Conservation (phyloP, 345 rosid species). For the Pseudoturritis turrita region DNA sequence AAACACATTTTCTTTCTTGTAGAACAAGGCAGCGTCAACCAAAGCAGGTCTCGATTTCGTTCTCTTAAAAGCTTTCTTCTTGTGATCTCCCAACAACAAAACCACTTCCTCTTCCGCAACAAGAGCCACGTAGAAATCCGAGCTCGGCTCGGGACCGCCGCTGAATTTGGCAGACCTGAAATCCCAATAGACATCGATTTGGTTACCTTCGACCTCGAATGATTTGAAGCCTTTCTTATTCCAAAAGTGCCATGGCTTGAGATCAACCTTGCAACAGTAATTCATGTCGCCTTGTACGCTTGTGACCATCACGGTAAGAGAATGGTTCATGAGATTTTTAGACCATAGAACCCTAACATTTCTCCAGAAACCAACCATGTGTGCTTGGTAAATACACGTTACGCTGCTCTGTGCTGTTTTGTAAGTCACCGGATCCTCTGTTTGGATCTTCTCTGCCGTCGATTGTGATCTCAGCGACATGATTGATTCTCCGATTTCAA, state of each 20-base stretch:
- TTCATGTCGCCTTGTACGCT: constrained; percentile 47
- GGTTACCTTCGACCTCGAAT: constrained; percentile 52
- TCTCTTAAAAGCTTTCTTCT: constrained; percentile 78
- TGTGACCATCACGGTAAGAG: constrained; percentile 48
- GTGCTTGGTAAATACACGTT: constrained; percentile 57
- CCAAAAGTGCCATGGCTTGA: constrained; percentile 88
- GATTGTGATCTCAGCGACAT: constrained; percentile 19
- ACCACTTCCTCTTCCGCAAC: constrained; percentile 79
- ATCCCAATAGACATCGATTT: constrained; percentile 67
- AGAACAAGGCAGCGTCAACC: constrained; percentile 51
- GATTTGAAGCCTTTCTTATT: constrained; percentile 70
- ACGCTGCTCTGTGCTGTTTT: constrained; percentile 68
- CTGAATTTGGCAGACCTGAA: constrained; percentile 73
- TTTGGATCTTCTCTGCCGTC: constrained; percentile 34
- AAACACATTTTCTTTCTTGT: constrained; percentile 84
- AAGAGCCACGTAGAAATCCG: constrained; percentile 72
- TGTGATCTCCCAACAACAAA: constrained; percentile 64
- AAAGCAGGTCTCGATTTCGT: constrained; percentile 74
- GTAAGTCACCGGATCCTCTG: constrained; percentile 47
- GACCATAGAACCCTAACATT: constrained; percentile 62
- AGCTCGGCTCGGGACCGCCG: constrained; percentile 59
- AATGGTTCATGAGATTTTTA: constrained; percentile 66
- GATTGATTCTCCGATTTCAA: neutral
- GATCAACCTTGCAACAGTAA: constrained; percentile 57
- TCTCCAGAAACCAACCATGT: constrained; percentile 58